A percentile compares a stretch with the other conserved stretches of the same genome.
Evolutionary conservation across 805 yeast species (phyloP).

Genomic region (Zygosaccharomyces bailii): DNA sequence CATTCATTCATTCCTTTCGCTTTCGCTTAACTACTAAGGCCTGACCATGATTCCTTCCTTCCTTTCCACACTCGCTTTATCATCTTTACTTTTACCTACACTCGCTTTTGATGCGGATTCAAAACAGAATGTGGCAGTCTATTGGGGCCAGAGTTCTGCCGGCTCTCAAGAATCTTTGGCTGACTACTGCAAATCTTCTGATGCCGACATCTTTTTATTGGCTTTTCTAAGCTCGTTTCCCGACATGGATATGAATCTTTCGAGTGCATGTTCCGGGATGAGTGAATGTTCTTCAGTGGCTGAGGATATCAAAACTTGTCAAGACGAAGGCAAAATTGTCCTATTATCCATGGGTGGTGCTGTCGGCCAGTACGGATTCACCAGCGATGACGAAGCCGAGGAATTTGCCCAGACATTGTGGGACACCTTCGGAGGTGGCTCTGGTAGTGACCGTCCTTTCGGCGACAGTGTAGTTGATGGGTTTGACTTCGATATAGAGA

Average conservation of each 20-base stretch:
- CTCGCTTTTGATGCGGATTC: constrained; percentile 40
- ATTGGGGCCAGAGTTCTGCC: constrained; percentile 89
- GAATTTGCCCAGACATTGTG: constrained; percentile 57
- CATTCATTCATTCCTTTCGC: constrained; percentile 3
- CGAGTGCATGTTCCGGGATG: constrained; percentile 47
- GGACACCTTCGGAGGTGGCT: constrained; percentile 61
- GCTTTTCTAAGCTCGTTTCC: constrained; percentile 71
- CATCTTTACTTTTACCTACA: constrained; percentile 9
- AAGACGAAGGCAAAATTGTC: constrained; percentile 71
- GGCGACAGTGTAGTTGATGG: constrained; percentile 81
- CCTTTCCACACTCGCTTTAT: constrained; percentile 7
- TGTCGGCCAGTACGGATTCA: constrained; percentile 78
- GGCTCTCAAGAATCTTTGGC: constrained; percentile 47
- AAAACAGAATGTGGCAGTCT: constrained; percentile 63
- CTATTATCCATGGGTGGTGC: constrained; percentile 76
- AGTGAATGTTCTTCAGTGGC: constrained; percentile 55
- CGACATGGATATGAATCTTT: constrained; percentile 51
- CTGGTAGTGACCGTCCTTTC: constrained; percentile 55
- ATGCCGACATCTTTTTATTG: constrained; percentile 67
- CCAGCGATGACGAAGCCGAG: constrained; percentile 73
- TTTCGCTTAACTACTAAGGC: not conserved
- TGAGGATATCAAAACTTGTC: constrained; percentile 70
- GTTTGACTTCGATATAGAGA: constrained; percentile 88
- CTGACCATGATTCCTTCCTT: constrained; percentile 12
- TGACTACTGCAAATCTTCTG: constrained; percentile 62